Conservation (phyloP, 2,329 filamentous ascomycete genomes). For the Stylonectria norvegica region DNA sequence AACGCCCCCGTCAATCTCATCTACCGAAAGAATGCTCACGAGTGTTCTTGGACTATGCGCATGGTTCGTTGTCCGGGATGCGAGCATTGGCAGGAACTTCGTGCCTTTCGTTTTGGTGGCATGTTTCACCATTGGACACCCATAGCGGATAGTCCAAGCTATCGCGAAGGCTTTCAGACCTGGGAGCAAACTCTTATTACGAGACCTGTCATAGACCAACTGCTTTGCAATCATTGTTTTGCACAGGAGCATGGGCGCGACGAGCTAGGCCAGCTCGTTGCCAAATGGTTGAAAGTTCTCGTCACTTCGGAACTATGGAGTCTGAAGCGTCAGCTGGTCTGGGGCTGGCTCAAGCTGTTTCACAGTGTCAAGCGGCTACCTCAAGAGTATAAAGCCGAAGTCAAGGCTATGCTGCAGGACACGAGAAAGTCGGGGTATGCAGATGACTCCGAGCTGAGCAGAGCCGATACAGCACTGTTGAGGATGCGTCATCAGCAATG, state of each 20-base stretch:
- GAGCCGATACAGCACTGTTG: slow-evolving; percentile 3
- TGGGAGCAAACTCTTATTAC: background rate
- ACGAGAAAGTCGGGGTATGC: background rate
- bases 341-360: background rate
- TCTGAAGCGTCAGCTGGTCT: background rate
- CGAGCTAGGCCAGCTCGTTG: background rate
- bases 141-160: background rate
- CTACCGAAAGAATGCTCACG: background rate
- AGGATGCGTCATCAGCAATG: slow-evolving; percentile 1
- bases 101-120: slow-evolving; percentile 8
- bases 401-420: background rate
- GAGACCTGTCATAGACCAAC: background rate
- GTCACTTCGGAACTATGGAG: background rate
- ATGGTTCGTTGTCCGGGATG: slow-evolving; percentile 16
- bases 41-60: slow-evolving; percentile 4
- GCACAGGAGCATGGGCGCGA: background rate
- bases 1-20: background rate
- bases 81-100: slow-evolving; percentile 14
- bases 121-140: background rate
- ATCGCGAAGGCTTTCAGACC: background rate
- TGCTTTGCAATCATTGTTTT: slow-evolving; percentile 11
- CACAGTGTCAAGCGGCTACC: background rate
- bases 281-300: background rate
- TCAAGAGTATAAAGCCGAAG: background rate
- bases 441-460: accelerated